Evolutionary conservation across 2,329 filamentous ascomycete genomes (phyloP).

Genomic region (Claviceps spartinae): DNA sequence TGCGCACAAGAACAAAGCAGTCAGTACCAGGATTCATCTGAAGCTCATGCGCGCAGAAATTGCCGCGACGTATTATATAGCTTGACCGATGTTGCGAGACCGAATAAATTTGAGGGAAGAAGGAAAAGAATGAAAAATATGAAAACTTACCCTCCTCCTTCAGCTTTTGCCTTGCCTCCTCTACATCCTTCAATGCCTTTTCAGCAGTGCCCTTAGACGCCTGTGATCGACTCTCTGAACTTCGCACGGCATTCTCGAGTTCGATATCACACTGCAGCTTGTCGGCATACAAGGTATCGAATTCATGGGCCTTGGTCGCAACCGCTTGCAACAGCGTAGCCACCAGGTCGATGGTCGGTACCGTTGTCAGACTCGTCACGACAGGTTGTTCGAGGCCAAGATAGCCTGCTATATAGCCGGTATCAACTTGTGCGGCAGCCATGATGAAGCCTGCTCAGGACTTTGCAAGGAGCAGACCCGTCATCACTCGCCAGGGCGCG

Average conservation of each 20-base stretch:
- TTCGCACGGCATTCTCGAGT: slow-evolving; percentile 78
- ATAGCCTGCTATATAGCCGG: slow-evolving; percentile 59
- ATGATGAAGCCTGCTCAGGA: slow-evolving; percentile 14
- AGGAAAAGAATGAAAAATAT: neutral
- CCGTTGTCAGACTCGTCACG: slow-evolving; percentile 45
- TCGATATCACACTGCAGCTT: slow-evolving; percentile 87
- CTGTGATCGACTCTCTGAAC: slow-evolving; percentile 69
- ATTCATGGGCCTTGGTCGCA: slow-evolving; percentile 65
- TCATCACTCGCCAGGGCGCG: slow-evolving; percentile 7
- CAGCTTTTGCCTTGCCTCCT: slow-evolving; percentile 67
- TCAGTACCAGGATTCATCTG: neutral
- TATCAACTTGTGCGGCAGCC: slow-evolving; percentile 43
- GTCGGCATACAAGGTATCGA: slow-evolving; percentile 68
- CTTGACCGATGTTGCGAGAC: neutral
- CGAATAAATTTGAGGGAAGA: neutral
- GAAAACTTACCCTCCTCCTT: slow-evolving; percentile 59
- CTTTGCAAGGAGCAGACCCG: slow-evolving; percentile 4
- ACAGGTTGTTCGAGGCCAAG: slow-evolving; percentile 54
- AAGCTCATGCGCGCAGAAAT: neutral
- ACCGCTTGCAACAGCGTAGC: slow-evolving; percentile 61
- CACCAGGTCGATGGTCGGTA: slow-evolving; percentile 68
- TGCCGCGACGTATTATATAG: neutral
- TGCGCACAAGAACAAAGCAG: slow-evolving; percentile 19
- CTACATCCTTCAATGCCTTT: slow-evolving; percentile 70
- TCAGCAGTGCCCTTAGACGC: slow-evolving; percentile 70